Conservation (phyloP, 2,329 filamentous ascomycete species). For the Aspergillus hiratsukae region DNA sequence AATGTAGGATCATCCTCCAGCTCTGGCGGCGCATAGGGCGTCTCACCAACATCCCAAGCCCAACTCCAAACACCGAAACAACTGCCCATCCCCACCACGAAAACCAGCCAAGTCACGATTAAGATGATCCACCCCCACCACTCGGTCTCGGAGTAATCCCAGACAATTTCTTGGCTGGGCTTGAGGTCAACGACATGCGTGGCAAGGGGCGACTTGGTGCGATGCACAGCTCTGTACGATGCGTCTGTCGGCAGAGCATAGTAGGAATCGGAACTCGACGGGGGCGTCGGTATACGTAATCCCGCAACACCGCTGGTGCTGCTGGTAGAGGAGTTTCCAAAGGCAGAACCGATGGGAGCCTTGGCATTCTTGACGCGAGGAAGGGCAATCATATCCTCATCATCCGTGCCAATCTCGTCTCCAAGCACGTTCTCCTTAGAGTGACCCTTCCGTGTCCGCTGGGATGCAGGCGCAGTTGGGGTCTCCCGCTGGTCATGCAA, state of each 20-base stretch:
- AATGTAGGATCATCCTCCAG: conserved; percentile 91
- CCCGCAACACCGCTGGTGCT: conserved; percentile 14
- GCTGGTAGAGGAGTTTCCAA: conserved; percentile 12
- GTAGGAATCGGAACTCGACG: conserved; percentile 62
- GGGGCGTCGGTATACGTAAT: conserved; percentile 37
- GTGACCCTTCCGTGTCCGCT: conserved; percentile 33
- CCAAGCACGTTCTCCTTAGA: conserved; percentile 54
- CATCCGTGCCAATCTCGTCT: conserved; percentile 73
- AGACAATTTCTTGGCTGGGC: conserved; percentile 46
- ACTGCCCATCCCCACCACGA: conserved; percentile 93
- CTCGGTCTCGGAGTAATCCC: conserved; percentile 92
- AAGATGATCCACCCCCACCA: conserved; percentile 98
- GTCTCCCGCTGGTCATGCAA: conserved; percentile 16
- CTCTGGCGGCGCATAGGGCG: conserved; percentile 90
- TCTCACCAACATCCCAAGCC: conserved; percentile 98
- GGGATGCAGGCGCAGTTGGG: conserved; percentile 17
- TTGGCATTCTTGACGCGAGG: conserved; percentile 43
- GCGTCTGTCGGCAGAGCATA: conserved; percentile 46
- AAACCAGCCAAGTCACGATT: conserved; percentile 87
- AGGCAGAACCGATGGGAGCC: conserved; percentile 11
- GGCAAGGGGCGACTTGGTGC: conserved; percentile 36
- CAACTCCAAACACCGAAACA: conserved; percentile 95
- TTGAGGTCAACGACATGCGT: conserved; percentile 30
- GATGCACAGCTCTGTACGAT: conserved; percentile 26
- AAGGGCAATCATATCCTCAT: conserved; percentile 72